Base-by-base conservation (phyloP, 2,329 filamentous ascomycete species). In the Zymoseptoria tritici region DNA sequence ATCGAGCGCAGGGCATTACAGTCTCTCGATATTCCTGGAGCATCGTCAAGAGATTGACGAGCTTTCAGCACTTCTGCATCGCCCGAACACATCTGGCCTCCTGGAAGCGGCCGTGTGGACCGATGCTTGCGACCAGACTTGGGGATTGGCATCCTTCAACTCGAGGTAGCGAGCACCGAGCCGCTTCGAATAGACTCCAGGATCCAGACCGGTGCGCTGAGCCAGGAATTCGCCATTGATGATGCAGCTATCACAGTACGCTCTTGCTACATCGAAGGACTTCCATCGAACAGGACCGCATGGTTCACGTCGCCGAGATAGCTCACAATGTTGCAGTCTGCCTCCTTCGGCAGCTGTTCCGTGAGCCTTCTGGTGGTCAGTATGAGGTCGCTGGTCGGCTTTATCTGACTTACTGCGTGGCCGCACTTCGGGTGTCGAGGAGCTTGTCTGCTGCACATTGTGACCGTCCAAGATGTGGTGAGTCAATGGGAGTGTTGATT, bases 381-480 rank as follows among this genome's bases (percentile, higher is more conserved):
- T 20, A 29, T 42, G 4, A 13, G 4, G 29, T 36, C 16, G 2
- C 50, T 36, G 36, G 16, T 58, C 53, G 1, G 11, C 11, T 8
- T 21, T 36, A 26, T 13, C 42, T n/a, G 29, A 55, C 57, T 21
- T 22, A 64, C 51, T 64, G 60, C 60, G 61, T 54, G 57, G 60
- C 59, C 58, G 69, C 51, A 58, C 60, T 61, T 68, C 61, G 42
- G 65, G 64, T 29, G 53, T 62, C 54, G 60, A 26, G 46, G 80
- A 81, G 69, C 62, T 81, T 79, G 2, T 67, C 66, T 3, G 81
- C 53, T 81, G 79, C 3, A 81, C 75, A 59, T 79, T 72, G 50
- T 78, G 76, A 26, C 16, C 9, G 20, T 53, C 36, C 5, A 42
- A 4, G 13, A 42, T 16, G 11, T 13, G 11, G 4, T 16, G 4